phyloP scores from a whole-genome alignment of 768 basidiomycete species.

The Leucocoprinus leucothites region DNA sequence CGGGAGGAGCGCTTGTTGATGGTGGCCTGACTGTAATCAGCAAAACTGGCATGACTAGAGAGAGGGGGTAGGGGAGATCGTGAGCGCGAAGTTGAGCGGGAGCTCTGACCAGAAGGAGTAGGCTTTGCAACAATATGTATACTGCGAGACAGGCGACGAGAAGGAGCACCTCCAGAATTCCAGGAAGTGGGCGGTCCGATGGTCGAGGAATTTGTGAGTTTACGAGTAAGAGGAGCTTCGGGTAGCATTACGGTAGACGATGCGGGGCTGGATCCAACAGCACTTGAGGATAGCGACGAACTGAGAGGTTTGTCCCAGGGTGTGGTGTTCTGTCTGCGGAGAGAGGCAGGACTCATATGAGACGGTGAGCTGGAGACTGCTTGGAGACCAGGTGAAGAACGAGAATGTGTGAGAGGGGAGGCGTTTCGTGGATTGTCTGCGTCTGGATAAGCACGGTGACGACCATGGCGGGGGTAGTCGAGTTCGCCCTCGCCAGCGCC shows the following conservation, averaged over 20 bases:
- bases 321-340: conserved; percentile 61
- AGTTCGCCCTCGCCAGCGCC: conserved; percentile 81
- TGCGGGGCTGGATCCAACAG: conserved; percentile 56
- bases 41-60: conserved; percentile 62
- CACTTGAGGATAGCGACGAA: conserved; percentile 53
- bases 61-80: conserved; percentile 84
- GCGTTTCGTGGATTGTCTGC: conserved; percentile 30
- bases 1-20: conserved; percentile 76
- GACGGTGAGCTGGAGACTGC: conserved; percentile 61
- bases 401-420: conserved; percentile 49
- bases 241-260: conserved; percentile 59
- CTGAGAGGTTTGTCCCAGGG: conserved; percentile 66
- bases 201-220: conserved; percentile 42
- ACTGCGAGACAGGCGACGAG: conserved; percentile 81
- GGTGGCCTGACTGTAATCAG: conserved; percentile 49
- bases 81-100: conserved; percentile 92
- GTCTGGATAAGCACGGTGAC: conserved; percentile 71
- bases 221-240: conserved; percentile 65
- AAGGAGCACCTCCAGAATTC: conserved; percentile 52
- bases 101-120: conserved; percentile 74
- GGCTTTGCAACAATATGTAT: conserved; percentile 73
- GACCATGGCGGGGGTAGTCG: conserved; percentile 61
- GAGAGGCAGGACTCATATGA: conserved; percentile 62
- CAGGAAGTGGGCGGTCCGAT: conserved; percentile 47
- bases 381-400: conserved; percentile 53